Evolutionary conservation across 169 alveolate genomes (phyloP).

Genomic region (Condylostoma magnum): DNA sequence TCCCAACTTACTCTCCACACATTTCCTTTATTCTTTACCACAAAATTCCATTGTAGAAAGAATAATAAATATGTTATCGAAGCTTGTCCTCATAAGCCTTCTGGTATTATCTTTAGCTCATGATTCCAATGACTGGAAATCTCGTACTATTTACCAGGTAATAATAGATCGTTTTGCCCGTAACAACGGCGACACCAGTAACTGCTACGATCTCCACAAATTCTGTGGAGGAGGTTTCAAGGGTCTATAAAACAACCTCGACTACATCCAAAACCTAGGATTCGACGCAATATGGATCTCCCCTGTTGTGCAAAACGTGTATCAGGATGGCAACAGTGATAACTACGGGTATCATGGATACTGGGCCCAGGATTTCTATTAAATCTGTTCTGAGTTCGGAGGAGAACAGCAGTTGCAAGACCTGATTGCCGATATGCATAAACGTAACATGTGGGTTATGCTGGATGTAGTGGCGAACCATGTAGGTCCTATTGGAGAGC

Average conservation of each 20-base stretch:
- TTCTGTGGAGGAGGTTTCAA: constrained; percentile 79
- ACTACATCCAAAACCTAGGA: constrained; percentile 75
- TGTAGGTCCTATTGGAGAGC: constrained; percentile 68
- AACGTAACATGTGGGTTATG: constrained; percentile 80
- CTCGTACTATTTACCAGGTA: constrained; percentile 53
- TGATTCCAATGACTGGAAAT: constrained; percentile 3
- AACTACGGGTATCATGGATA: constrained; percentile 81
- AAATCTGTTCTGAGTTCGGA: constrained; percentile 72
- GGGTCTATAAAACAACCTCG: constrained; percentile 66
- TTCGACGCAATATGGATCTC: constrained; percentile 86
- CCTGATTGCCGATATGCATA: constrained; percentile 61
- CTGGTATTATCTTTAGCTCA: neutral
- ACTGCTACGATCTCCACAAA: constrained; percentile 34
- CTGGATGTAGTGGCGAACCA: constrained; percentile 86
- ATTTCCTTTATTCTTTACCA: too few species aligned
- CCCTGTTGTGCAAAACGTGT: constrained; percentile 71
- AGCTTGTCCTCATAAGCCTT: too few species aligned
- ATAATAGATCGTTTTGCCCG: constrained; percentile 69
- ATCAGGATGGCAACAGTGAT: too few species aligned
- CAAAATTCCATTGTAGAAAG: too few species aligned
- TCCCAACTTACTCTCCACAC: too few species aligned
- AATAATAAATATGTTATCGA: too few species aligned
- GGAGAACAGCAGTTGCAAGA: constrained; percentile 54
- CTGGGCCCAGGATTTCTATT: constrained; percentile 66
- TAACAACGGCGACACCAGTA: constrained; percentile 1